Conservation (phyloP, 2,329 filamentous ascomycete genomes). For the Cyclaneusma minus region DNA sequence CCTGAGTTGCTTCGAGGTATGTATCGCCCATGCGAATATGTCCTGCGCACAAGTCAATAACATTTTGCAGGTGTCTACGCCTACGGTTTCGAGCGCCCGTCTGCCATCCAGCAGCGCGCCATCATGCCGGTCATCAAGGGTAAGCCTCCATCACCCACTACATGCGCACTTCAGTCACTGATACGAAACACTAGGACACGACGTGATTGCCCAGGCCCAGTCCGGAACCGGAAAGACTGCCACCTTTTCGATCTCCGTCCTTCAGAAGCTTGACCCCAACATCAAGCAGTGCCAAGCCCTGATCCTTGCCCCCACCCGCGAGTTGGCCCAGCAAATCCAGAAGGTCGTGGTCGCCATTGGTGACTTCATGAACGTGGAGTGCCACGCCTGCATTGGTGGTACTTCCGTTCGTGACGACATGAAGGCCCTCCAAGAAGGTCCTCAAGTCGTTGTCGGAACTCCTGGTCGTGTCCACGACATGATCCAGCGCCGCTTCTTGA, state of each 20-base stretch:
- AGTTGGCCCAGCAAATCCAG: constrained; percentile 98
- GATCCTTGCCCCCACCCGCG: constrained; percentile 93
- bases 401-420: constrained; percentile 98
- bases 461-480: constrained; percentile 98
- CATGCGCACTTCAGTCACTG: constrained; percentile 2
- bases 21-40: constrained; percentile 17
- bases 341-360: constrained; percentile 98
- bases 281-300: constrained; percentile 96
- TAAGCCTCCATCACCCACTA: constrained; percentile 28
- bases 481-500: constrained; percentile 95
- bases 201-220: constrained; percentile 99
- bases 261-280: constrained; percentile 94
- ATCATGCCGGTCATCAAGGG: constrained; percentile 99
- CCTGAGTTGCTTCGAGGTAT: constrained; percentile 87
- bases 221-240: constrained; percentile 99
- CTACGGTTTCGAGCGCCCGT: constrained; percentile 99
- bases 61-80: constrained; percentile 66
- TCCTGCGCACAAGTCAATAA: constrained; percentile 9
- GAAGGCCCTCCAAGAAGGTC: constrained; percentile 90
- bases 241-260: constrained; percentile 97
- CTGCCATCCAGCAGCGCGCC: constrained; percentile 98
- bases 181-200: constrained; percentile 48
- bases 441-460: constrained; percentile 94
- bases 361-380: constrained; percentile 99
- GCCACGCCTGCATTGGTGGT: constrained; percentile 98